These are phyloP conservation scores for Antitrichia curtipendula DNA, from an alignment of 225 moss, liverwort and hornwort species.

Conservation along the genomic window DNA sequence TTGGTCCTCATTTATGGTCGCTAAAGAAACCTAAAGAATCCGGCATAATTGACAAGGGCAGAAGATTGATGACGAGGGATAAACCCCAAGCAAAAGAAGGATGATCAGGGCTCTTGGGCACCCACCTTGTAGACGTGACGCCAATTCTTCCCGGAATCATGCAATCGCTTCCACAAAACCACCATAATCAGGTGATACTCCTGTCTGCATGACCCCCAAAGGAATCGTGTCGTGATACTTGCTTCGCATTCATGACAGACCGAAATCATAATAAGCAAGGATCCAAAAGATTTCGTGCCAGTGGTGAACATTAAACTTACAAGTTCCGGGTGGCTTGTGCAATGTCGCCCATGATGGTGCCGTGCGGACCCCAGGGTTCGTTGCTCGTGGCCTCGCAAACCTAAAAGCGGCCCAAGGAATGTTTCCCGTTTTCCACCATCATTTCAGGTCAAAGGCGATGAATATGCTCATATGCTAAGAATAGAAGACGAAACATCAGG, in stretches of 20 bases:
- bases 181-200: slow-evolving; percentile 93
- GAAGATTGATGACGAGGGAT: not conserved
- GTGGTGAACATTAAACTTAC: slow-evolving; percentile 9
- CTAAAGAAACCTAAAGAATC: not conserved
- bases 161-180: slow-evolving; percentile 87
- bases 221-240: not conserved
- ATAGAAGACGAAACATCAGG: not conserved
- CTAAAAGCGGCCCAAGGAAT: slow-evolving; percentile 23
- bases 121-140: slow-evolving; percentile 97
- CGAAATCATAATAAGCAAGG: not conserved
- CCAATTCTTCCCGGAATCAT: slow-evolving; percentile 89
- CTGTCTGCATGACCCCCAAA: slow-evolving; percentile 37
- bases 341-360: slow-evolving; percentile 94
- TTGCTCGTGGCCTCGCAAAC: slow-evolving; percentile 97
- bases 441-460: not conserved
- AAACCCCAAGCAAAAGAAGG: not conserved
- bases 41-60: not conserved
- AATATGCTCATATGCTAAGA: not conserved
- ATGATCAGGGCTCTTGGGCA: not conserved
- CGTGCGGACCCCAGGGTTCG: slow-evolving; percentile 99
- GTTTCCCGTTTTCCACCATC: not conserved
- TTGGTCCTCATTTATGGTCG: not conserved
- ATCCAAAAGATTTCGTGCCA: not conserved
- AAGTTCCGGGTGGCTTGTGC: slow-evolving; percentile 92
- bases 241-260: not conserved